Conservation (phyloP, 2,329 filamentous ascomycete species). For the Dryadomyces quercus-mongolicae region DNA sequence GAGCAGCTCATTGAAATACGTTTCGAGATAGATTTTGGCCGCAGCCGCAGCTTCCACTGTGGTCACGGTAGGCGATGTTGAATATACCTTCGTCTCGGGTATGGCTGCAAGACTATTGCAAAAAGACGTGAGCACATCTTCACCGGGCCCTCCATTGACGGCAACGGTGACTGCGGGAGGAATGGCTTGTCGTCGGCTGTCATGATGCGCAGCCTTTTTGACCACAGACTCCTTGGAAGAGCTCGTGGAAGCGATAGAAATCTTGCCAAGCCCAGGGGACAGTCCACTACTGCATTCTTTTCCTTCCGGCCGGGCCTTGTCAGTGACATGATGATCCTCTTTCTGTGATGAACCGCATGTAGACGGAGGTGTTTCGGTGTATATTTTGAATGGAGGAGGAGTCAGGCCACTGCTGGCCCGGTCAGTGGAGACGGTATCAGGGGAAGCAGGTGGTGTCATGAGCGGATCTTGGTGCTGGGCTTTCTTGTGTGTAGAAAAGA, state of each 20-base stretch:
- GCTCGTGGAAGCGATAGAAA: slow-evolving; percentile 29
- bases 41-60: slow-evolving; percentile 72
- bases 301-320: background rate
- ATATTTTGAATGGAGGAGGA: slow-evolving; percentile 7
- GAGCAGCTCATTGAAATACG: slow-evolving; percentile 64
- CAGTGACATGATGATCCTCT: background rate
- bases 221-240: slow-evolving; percentile 9
- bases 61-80: slow-evolving; percentile 21
- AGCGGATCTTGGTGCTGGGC: background rate
- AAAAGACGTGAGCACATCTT: background rate
- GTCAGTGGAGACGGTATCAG: slow-evolving; percentile 1
- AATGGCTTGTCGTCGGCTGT: background rate
- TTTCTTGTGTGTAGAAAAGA: background rate
- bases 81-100: slow-evolving; percentile 6
- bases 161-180: background rate
- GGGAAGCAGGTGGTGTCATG: slow-evolving; percentile 11
- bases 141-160: background rate
- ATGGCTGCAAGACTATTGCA: background rate
- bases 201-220: background rate
- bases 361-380: slow-evolving; percentile 3
- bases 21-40: slow-evolving; percentile 79
- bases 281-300: background rate
- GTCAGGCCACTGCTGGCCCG: slow-evolving; percentile 11
- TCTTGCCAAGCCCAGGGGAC: slow-evolving; percentile 20
- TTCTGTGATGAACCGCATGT: background rate